These are phyloP conservation scores for Diplocarpon mali DNA, from an alignment of 2,329 filamentous ascomycete genomes.

Conservation along the genomic window DNA sequence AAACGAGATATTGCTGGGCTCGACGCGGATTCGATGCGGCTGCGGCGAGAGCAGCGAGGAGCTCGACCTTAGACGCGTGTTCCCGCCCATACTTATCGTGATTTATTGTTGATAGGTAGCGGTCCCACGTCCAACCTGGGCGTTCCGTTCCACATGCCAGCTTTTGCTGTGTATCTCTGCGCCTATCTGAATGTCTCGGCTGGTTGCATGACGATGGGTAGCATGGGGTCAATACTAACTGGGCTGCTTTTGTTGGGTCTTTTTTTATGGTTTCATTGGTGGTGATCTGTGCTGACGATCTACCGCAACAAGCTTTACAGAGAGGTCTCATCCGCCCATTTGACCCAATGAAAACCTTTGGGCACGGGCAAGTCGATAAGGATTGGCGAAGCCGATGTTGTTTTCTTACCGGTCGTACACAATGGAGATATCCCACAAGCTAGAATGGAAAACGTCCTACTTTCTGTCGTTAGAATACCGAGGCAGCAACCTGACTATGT, in stretches of 20 bases:
- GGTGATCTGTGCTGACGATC: too few species aligned
- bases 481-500: too few species aligned
- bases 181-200: slow-evolving; percentile 2
- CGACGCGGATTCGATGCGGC: slow-evolving; percentile 2
- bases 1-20: slow-evolving; percentile 1
- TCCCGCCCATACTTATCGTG: background rate
- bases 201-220: background rate
- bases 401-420: too few species aligned
- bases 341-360: too few species aligned
- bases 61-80: slow-evolving; percentile 4
- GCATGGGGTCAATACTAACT: background rate
- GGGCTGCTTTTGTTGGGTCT: background rate
- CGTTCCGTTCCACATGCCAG: background rate
- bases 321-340: too few species aligned
- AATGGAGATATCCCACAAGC: too few species aligned
- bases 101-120: background rate
- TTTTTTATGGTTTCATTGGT: too few species aligned
- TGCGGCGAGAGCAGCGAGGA: slow-evolving; percentile 3
- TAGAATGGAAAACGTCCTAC: too few species aligned
- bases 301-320: too few species aligned
- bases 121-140: background rate
- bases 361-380: too few species aligned
- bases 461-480: too few species aligned
- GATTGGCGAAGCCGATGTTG: too few species aligned
- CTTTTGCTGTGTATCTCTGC: background rate